Evolutionary conservation across 352 stramenopile species (phyloP).

Genomic region (Globisporangium perplexum): DNA sequence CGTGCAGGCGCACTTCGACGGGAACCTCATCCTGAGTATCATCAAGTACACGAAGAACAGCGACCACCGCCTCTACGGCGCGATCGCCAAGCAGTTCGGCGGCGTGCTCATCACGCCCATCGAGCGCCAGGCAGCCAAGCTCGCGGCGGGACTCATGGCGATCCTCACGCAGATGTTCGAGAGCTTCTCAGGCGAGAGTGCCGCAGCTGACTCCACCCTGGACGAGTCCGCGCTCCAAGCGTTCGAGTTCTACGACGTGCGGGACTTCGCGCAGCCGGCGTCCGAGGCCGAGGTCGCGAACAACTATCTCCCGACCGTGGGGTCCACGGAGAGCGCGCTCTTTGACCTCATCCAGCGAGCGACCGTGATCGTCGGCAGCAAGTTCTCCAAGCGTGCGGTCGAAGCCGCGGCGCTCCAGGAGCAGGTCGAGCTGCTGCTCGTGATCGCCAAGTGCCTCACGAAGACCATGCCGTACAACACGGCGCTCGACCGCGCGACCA

Average conservation of each 20-base stretch:
- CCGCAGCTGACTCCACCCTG: background rate
- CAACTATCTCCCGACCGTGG: conserved; percentile 24
- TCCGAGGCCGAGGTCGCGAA: conserved; percentile 27
- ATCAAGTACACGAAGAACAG: conserved; percentile 54
- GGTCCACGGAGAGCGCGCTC: conserved; percentile 41
- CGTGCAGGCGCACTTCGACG: conserved; percentile 43
- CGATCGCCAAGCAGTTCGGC: conserved; percentile 51
- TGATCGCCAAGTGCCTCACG: conserved; percentile 47
- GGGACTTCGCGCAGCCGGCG: conserved; percentile 18
- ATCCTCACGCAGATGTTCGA: conserved; percentile 58
- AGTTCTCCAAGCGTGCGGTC: conserved; percentile 56
- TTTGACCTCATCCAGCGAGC: conserved; percentile 57
- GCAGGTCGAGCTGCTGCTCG: conserved; percentile 58
- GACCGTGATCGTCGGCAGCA: conserved; percentile 47
- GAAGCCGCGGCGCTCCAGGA: conserved; percentile 35
- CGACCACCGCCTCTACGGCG: conserved; percentile 49
- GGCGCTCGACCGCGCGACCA: conserved; percentile 36
- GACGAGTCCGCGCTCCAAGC: conserved; percentile 17
- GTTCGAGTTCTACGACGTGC: conserved; percentile 57
- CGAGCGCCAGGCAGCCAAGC: conserved; percentile 20
- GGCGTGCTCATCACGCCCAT: conserved; percentile 57
- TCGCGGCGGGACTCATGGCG: conserved; percentile 43
- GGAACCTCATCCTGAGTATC: conserved; percentile 51
- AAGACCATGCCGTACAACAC: conserved; percentile 38
- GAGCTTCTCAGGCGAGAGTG: conserved; percentile 3